Percentiles rank a stretch among this genome's conserved stretches.
Evolutionary conservation across 169 alveolate genomes (phyloP).

Genomic region (Plasmodium relictum): DNA sequence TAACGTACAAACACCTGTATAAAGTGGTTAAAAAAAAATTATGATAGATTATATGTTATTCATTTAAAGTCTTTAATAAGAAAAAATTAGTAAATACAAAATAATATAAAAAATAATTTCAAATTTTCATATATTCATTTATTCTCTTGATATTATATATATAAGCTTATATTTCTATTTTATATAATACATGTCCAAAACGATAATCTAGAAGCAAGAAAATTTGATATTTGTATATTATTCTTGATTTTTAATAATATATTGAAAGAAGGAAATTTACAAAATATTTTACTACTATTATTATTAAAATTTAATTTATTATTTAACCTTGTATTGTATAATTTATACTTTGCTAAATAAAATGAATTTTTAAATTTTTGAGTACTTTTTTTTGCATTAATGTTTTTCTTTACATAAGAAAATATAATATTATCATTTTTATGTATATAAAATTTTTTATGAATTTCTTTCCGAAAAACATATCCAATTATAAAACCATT

Average conservation of each 20-base stretch:
- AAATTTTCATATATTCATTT: background rate
- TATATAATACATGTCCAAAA: conserved; percentile 67
- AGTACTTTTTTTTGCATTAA: background rate
- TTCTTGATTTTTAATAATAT: conserved; percentile 17
- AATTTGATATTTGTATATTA: conserved; percentile 40
- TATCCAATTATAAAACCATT: conserved; percentile 74
- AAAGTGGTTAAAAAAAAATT: background rate
- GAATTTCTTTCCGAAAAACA: conserved; percentile 53
- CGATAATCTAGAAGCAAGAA: conserved; percentile 50
- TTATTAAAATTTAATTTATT: conserved; percentile 14
- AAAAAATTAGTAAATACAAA: background rate
- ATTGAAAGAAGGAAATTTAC: conserved; percentile 2
- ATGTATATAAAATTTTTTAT: conserved; percentile 44
- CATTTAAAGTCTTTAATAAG: background rate
- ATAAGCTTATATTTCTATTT: background rate
- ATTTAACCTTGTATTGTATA: conserved; percentile 8
- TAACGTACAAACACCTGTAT: conserved; percentile 44
- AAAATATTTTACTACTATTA: background rate
- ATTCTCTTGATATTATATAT: too few relatives aligned
- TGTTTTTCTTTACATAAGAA: conserved; percentile 32
- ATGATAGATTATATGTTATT: background rate
- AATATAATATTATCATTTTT: conserved; percentile 50
- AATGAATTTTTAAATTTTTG: background rate
- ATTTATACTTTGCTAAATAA: background rate
- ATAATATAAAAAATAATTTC: background rate